Conservation (phyloP, 257 asterid species). For the Mitragyna speciosa region DNA sequence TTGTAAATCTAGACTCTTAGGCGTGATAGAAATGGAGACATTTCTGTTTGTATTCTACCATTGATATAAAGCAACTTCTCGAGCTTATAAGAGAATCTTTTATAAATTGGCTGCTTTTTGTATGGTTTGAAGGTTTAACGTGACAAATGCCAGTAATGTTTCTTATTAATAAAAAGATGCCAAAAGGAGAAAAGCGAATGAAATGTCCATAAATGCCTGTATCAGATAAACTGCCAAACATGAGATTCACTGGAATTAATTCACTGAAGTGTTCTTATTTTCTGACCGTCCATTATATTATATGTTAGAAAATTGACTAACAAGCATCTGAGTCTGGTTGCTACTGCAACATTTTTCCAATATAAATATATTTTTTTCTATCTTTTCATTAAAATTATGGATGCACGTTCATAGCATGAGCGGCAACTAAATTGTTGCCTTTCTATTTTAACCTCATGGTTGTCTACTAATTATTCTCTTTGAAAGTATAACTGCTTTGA, state of each 20-base stretch:
- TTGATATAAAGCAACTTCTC: too few species aligned
- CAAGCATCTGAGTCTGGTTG: not conserved
- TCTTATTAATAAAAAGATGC: too few species aligned
- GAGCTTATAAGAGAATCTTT: too few species aligned
- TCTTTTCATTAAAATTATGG: not conserved
- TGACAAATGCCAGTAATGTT: too few species aligned
- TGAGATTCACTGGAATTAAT: not conserved
- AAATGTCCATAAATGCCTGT: too few species aligned
- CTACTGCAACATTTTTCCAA: not conserved
- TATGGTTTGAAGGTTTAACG: too few species aligned
- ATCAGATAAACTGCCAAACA: too few species aligned
- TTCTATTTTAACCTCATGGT: not conserved
- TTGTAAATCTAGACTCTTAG: too few species aligned
- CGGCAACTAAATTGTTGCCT: not conserved
- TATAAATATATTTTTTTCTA: not conserved
- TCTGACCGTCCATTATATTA: not conserved
- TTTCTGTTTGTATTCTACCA: too few species aligned
- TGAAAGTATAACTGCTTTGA: not conserved
- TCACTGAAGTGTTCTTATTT: not conserved
- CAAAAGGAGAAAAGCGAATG: too few species aligned
- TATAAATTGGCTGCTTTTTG: too few species aligned
- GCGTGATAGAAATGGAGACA: too few species aligned
- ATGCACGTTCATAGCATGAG: not conserved
- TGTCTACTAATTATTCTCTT: not conserved
- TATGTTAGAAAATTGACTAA: not conserved